phyloP scores from a whole-genome alignment of 2,329 filamentous ascomycete genomes.

The Diaporthe citriasiana region DNA sequence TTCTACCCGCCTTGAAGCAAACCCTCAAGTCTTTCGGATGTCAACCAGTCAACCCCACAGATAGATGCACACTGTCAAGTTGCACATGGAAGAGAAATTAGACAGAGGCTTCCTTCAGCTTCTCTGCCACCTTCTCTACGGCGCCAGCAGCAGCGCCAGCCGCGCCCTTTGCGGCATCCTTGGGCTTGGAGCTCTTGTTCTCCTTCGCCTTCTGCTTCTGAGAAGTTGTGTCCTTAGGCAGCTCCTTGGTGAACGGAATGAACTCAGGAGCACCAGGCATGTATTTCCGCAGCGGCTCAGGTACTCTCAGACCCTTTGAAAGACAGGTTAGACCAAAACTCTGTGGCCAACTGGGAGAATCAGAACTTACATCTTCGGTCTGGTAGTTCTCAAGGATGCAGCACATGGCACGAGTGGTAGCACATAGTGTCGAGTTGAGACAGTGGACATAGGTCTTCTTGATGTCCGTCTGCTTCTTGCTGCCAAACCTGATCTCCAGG shows the following conservation, averaged over 20 bases:
- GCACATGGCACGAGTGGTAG: slow-evolving; percentile 92
- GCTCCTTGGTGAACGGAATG: slow-evolving; percentile 87
- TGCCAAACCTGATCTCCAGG: slow-evolving; percentile 91
- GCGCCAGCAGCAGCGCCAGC: slow-evolving; percentile 42
- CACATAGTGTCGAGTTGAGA: slow-evolving; percentile 76
- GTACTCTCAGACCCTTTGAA: slow-evolving; percentile 79
- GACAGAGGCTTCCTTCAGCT: slow-evolving; percentile 49
- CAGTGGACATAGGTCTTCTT: slow-evolving; percentile 96
- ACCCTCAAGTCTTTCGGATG: background rate
- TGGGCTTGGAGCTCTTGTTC: slow-evolving; percentile 45
- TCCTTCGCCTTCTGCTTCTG: slow-evolving; percentile 45
- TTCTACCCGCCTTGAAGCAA: background rate
- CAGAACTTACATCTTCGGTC: slow-evolving; percentile 78
- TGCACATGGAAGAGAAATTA: slow-evolving; percentile 36
- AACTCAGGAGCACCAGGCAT: slow-evolving; percentile 92
- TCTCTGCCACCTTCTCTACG: slow-evolving; percentile 47
- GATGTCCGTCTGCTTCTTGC: slow-evolving; percentile 86
- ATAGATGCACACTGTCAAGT: slow-evolving; percentile 6
- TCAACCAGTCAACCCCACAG: slow-evolving; percentile 8
- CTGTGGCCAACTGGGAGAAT: background rate
- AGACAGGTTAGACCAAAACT: slow-evolving; percentile 26
- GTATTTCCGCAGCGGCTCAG: slow-evolving; percentile 88
- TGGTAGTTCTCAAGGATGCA: slow-evolving; percentile 98
- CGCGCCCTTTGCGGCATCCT: slow-evolving; percentile 44
- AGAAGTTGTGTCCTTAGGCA: slow-evolving; percentile 74